Evolutionary conservation across 2,329 filamentous ascomycete species (phyloP), one percentile per base, ranked within the genome.

Genomic region (Berkeleyomyces basicola): DNA sequence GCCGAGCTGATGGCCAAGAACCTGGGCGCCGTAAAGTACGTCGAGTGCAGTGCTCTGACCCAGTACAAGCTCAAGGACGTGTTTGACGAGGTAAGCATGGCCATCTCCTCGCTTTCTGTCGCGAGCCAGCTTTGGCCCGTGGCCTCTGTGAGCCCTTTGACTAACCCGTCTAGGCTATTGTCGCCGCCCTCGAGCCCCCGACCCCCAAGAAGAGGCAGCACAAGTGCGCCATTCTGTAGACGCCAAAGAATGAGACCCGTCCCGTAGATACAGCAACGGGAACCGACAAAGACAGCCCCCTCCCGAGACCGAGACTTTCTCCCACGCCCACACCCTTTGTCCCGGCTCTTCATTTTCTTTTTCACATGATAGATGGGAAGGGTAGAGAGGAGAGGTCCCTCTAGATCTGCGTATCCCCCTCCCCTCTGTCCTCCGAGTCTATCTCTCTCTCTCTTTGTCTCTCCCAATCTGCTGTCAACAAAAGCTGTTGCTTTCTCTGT

Each of bases 41-140:
- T 97, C 67, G 93, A 99, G 78, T 99, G 93, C 79, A 96, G 91
- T 72, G 93, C 93, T 64, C 78, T 99, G 74, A 97, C 93, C 66
- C 93, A 99, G 78, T 96, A 91, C 78, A 96, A 96, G 77, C 78
- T 99, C 68, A 99, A 99, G 81, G 93, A 97, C 72, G 93, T 99
- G 16, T 99, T 99, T 75, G 93, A 99, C 71, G 93, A 97, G 87
- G 91, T 96, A 81, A 69, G 82, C 71, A 59, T 58, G 40, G 16
- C 43, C 39, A 7, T 37, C 42, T 59, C 3, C 9, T 39, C 23
- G 23, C 23, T 10, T 23, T 40, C 31, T 31, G 3, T 42, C 16
- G 33, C 61, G 49, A 46, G 44, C 47, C 40, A 14, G 10, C 10
- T 14, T 7, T 40, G 23, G 23, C 23, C 23, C 23, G 23, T 23